Conservation (phyloP, 169 alveolate genomes). For the Neospora caninum region DNA sequence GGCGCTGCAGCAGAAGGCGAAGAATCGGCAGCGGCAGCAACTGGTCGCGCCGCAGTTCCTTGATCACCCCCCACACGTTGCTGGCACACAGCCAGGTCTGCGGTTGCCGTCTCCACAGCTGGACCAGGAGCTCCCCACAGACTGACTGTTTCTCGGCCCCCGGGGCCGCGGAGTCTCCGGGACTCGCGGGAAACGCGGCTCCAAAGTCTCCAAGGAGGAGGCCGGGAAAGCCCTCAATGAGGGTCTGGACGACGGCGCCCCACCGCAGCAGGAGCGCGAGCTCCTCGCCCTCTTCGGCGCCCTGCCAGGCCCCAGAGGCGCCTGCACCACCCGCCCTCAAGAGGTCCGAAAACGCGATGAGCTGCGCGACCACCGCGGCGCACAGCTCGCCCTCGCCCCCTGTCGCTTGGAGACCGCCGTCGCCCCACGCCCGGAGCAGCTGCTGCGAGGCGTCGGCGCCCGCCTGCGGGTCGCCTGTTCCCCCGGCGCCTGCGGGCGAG, state of each 20-base stretch:
- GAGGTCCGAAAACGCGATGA: background rate
- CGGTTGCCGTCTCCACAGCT: constrained; percentile 58
- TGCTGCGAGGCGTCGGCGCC: constrained; percentile 22
- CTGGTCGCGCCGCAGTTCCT: constrained; percentile 54
- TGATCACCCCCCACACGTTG: constrained; percentile 48
- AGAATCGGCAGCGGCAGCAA: constrained; percentile 43
- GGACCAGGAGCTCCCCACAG: constrained; percentile 45
- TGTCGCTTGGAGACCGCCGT: background rate
- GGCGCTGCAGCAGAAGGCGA: constrained; percentile 38
- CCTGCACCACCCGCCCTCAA: background rate
- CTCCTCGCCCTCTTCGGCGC: constrained; percentile 2
- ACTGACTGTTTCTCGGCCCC: constrained; percentile 9
- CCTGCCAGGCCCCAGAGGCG: constrained; percentile 35
- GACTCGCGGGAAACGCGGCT: background rate
- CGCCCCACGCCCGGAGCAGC: constrained; percentile 34
- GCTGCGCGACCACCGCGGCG: constrained; percentile 6
- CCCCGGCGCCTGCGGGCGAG: background rate
- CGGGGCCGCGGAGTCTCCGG: background rate
- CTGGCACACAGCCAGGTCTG: constrained; percentile 47
- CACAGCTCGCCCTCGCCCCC: constrained; percentile 32
- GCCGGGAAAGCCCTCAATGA: constrained; percentile 51
- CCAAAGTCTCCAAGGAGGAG: constrained; percentile 42
- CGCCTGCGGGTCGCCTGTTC: background rate
- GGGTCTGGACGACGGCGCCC: constrained; percentile 59
- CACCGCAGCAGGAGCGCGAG: constrained; percentile 42